Base-by-base conservation (phyloP, 768 basidiomycete genomes). In the Xerocomellus chrysenteron region DNA sequence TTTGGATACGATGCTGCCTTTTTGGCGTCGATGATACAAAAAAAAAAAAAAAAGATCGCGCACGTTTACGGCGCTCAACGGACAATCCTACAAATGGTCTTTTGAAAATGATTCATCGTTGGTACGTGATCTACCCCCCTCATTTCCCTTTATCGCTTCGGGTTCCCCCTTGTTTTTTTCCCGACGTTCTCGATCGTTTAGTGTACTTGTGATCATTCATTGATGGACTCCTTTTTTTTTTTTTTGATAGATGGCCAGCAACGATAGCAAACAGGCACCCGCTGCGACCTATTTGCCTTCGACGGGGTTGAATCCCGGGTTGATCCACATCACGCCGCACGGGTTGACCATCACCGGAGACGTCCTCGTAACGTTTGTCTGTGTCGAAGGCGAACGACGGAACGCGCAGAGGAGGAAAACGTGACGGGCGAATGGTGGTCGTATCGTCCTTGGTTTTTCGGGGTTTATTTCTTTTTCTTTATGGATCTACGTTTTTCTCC, bases 1-100 rank as follows among this genome's bases (percentile, higher is more conserved):
- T 35, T 14, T 14, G 13, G 30, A 10, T 11, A 2, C 30, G 30
- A 32, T 11, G 30, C 13, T 16, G 30, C 17, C 16, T 41, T n/a
- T 7, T n/a, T 17, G 33, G 21, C 42, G 49, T 47, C 13, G 47
- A 54, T 49, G 17, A n/a, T n/a, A n/a, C n/a, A 12, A 36, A 40
- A 32, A 16, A 53, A 28, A 26, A 6, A 26, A 11, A 47, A 52
- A 52, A 47, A 71, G 70, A 48, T 73, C 70, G 36, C 61, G 70
- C 30, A 72, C 72, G 45, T 71, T 71, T 40, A 71, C 63, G 40
- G 72, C 70, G 26, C 62, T 73, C 61, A 71, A 71, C 45, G 70
- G 70, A 17, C 68, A 71, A 42, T 68, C 70, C 7, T 71, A 71
- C 54, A 71, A 71, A 55, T 71, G 70, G 70, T 65, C 69, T 19